Percentiles rank a stretch among this genome's conserved stretches.
Evolutionary conservation across 257 asterid species (phyloP).

Genomic region (Lavandula angustifolia): DNA sequence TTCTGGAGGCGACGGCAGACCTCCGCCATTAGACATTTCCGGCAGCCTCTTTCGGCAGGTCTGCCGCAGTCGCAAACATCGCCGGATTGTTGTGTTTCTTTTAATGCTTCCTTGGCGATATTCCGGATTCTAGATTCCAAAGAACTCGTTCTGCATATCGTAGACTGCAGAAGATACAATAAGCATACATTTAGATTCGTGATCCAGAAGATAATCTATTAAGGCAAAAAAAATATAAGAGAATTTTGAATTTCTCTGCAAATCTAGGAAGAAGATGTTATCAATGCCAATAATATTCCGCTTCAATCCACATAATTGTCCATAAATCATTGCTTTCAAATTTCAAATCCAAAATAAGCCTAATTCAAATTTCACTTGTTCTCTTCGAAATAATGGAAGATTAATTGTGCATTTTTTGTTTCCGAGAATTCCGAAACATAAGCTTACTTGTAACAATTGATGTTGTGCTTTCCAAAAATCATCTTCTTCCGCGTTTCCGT

Average conservation of each 20-base stretch:
- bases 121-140: slow-evolving; percentile 65
- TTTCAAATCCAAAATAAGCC: background rate
- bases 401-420: background rate
- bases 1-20: slow-evolving; percentile 63
- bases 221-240: background rate
- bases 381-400: background rate
- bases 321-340: background rate
- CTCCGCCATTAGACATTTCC: slow-evolving; percentile 69
- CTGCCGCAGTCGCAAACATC: slow-evolving; percentile 50
- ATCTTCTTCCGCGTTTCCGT: slow-evolving; percentile 32
- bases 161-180: slow-evolving; percentile 42
- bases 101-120: slow-evolving; percentile 56
- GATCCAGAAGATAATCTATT: background rate
- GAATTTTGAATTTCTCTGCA: background rate
- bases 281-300: background rate
- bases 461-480: slow-evolving; percentile 72
- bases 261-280: background rate
- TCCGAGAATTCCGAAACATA: background rate
- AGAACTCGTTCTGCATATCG: slow-evolving; percentile 69
- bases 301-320: background rate
- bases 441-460: slow-evolving; percentile 65
- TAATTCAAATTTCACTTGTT: background rate
- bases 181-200: background rate
- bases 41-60: slow-evolving; percentile 47
- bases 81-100: slow-evolving; percentile 35